These are phyloP conservation scores for Schizopora paradoxa DNA, from an alignment of 1,284 basidiomycete genomes.

Conservation along the genomic window DNA sequence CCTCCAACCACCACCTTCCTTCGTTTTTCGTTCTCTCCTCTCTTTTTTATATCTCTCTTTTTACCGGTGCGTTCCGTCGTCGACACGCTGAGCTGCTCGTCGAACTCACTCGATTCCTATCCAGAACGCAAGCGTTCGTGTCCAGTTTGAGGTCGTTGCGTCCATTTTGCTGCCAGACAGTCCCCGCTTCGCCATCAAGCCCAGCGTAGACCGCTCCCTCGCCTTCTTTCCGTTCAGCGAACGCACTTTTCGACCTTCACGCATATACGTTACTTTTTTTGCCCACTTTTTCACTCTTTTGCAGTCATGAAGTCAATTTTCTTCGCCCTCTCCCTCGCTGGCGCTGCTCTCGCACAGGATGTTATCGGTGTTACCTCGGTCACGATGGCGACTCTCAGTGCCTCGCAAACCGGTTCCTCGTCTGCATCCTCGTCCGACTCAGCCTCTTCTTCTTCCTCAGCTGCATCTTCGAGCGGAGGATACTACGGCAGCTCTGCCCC, in stretches of 20 bases:
- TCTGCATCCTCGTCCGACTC: constrained; percentile 9
- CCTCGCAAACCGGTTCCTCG: constrained; percentile 13
- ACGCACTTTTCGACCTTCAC: constrained; percentile 34
- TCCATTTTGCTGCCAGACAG: constrained; percentile 53
- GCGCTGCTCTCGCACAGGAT: constrained; percentile 52
- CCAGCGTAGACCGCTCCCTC: constrained; percentile 68
- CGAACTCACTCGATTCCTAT: constrained; percentile 10
- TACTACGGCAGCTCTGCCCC: constrained; percentile 16
- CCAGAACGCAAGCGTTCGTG: constrained; percentile 40
- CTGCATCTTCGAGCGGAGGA: constrained; percentile 8
- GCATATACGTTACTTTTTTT: constrained; percentile 22
- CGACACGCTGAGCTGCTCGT: no score
- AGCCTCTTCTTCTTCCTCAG: constrained; percentile 17
- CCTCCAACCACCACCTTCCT: constrained; percentile 24
- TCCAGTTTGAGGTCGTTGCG: constrained; percentile 27
- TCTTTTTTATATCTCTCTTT: constrained; percentile 29
- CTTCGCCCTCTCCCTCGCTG: constrained; percentile 51
- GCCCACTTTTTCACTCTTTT: background rate
- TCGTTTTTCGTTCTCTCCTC: constrained; percentile 36
- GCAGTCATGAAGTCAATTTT: constrained; percentile 55
- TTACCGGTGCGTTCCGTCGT: constrained; percentile 10
- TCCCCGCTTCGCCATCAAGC: constrained; percentile 28
- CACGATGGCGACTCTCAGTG: constrained; percentile 39
- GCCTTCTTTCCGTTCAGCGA: constrained; percentile 34
- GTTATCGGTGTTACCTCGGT: constrained; percentile 40